Evolutionary conservation across 2,329 filamentous ascomycete species (phyloP).

Genomic region (Diplodia mutila): DNA sequence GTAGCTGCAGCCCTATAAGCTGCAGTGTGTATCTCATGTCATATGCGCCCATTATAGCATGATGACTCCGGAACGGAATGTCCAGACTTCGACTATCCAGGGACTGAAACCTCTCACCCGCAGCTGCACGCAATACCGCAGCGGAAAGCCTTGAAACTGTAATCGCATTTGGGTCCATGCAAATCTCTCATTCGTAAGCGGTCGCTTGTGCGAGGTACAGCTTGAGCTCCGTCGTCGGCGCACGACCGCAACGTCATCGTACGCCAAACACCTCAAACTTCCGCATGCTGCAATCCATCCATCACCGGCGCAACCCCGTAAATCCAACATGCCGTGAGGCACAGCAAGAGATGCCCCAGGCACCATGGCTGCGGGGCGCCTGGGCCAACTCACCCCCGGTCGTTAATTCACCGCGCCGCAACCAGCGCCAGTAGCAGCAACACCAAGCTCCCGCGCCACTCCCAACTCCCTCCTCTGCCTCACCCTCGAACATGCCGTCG

Average conservation of each 20-base stretch:
- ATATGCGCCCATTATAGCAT: not conserved
- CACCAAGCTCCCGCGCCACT: not conserved
- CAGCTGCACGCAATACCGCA: not conserved
- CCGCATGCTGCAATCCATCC: not conserved
- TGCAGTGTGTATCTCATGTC: slow-evolving; percentile 1
- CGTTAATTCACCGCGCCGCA: not conserved
- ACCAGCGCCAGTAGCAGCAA: not conserved
- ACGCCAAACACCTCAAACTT: not conserved
- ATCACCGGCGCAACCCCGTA: not conserved
- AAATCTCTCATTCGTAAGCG: not conserved
- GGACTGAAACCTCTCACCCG: not conserved
- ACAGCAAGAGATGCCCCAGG: not conserved
- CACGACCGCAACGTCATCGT: not conserved
- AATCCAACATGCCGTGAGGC: not conserved
- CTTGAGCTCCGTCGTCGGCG: not conserved
- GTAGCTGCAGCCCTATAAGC: slow-evolving; percentile 18
- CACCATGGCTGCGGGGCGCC: not conserved
- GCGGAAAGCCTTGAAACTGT: not conserved
- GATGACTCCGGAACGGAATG: not conserved
- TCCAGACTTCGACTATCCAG: not conserved
- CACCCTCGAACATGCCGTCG: not conserved
- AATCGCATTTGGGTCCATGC: not conserved
- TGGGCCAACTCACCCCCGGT: not conserved
- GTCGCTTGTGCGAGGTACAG: not conserved
- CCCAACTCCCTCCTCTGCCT: not conserved